Percentiles rank a stretch among this genome's conserved stretches.
Evolutionary conservation across 2,329 filamentous ascomycete species (phyloP).

Genomic region (Gnomoniopsis smithogilvyi): DNA sequence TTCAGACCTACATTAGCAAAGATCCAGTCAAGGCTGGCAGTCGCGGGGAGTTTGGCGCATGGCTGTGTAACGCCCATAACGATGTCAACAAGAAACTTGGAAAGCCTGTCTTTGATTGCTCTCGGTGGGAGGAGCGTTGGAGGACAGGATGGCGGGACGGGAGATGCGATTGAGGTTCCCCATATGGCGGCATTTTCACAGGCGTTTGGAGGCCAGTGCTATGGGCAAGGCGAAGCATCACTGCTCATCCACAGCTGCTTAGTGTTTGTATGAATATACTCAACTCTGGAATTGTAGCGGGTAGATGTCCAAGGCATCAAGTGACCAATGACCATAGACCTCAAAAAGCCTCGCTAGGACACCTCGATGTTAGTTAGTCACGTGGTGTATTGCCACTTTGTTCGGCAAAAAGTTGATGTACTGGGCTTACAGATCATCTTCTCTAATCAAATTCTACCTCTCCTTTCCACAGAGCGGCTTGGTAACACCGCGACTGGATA

Average conservation of each 20-base stretch:
- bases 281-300: conserved; percentile 1
- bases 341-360: too few species aligned
- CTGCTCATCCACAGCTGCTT: conserved; percentile 9
- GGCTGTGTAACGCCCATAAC: conserved; percentile 86
- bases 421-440: too few species aligned
- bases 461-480: too few species aligned
- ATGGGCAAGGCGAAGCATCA: conserved; percentile 4
- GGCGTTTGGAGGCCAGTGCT: conserved; percentile 4
- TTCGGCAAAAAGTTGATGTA: too few species aligned
- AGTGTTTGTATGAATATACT: too few species aligned
- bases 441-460: too few species aligned
- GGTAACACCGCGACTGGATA: too few species aligned
- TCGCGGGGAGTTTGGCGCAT: conserved; percentile 70
- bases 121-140: conserved; percentile 91
- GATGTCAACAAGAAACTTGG: conserved; percentile 86
- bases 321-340: too few species aligned
- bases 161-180: conserved; percentile 49
- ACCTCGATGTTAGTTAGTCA: too few species aligned
- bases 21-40: conserved; percentile 62
- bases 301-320: too few species aligned
- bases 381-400: too few species aligned
- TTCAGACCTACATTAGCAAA: conserved; percentile 73
- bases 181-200: conserved; percentile 1
- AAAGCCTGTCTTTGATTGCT: conserved; percentile 88
- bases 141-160: conserved; percentile 79